Conservation (phyloP, 2,329 filamentous ascomycete species). For the Ophiostoma montium region DNA sequence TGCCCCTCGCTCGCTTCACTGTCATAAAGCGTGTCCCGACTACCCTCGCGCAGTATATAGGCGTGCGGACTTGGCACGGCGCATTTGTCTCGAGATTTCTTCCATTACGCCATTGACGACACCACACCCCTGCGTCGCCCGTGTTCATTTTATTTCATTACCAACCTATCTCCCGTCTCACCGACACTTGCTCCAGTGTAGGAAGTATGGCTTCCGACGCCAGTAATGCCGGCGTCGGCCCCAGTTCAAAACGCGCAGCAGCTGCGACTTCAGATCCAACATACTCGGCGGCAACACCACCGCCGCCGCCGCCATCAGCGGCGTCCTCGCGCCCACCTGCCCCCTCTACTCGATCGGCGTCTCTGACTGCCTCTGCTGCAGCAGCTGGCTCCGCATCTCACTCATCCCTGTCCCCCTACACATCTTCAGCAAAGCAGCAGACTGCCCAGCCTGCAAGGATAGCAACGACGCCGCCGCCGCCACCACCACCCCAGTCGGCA, state of each 20-base stretch:
- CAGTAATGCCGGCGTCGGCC: constrained; percentile 7
- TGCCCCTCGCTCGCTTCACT: no score
- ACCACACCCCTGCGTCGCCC: no score
- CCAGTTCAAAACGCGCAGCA: neutral
- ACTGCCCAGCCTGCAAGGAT: constrained; percentile 3
- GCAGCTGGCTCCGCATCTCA: neutral
- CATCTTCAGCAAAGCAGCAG: neutral
- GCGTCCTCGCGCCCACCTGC: neutral
- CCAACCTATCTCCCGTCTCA: neutral
- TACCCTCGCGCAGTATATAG: no score
- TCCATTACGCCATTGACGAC: neutral
- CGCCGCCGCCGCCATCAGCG: neutral
- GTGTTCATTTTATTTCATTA: neutral
- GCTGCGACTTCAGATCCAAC: neutral
- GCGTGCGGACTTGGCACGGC: no score
- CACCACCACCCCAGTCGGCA: constrained; percentile 1
- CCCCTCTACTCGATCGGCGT: neutral
- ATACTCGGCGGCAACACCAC: neutral
- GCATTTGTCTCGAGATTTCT: no score
- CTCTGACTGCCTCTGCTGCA: neutral
- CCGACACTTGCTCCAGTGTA: neutral
- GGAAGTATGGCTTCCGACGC: constrained; percentile 8
- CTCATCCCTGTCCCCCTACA: neutral
- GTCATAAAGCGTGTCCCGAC: no score
- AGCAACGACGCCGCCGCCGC: constrained; percentile 10